Base-by-base conservation (phyloP, 2,329 filamentous ascomycete genomes). In the Paecilomyces dactylethromorphus region DNA sequence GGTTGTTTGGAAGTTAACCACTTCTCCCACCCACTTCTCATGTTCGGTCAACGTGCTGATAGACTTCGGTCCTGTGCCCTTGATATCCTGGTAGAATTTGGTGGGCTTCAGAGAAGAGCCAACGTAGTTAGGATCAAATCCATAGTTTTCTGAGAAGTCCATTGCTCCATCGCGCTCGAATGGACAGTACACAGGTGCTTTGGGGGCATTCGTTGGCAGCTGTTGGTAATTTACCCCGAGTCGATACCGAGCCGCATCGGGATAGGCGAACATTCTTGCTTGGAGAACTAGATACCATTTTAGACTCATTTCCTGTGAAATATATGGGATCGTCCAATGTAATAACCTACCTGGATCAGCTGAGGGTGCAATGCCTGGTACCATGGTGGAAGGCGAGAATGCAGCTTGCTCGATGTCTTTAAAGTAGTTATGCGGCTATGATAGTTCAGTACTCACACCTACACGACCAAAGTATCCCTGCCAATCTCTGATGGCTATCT, bases 321-420 rank as follows among this genome's bases (percentile, higher is more conserved):
- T 8, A 15, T 13, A 29, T 13, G n/a, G 12, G 31, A 8, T 53
- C 22, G 15, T 6, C 15, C 26, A 29, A 29, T 6, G 5, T 29
- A 29, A 29, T 29, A 1, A 62, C 65, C 58, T 45, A 71, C 71
- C 81, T 74, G 84, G 83, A 66, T 90, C 87, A 6, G 84, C 82
- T 0, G 83, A 84, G 0, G 84, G 81, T 56, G 82, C 85, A 53
- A 87, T 78, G 1, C 87, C 87, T 0, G 85, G 86, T 0, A 88
- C 84, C 69, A 89, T 75, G 60, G 82, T 85, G 0, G 82, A 82
- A 0, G 87, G 87, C 0, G 83, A 85, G 66, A 89, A 90, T 0
- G 84, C 83, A 0, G 84, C 82, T 72, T 89, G 86, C 70, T 90
- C 87, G 53, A 88, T 82, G 65, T 89, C 86, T 49, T 80, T 76